Evolutionary conservation across 202 grass and related monocot genomes (phyloP), one percentile per base, ranked within the genome.

Genomic region (Setaria italica): DNA sequence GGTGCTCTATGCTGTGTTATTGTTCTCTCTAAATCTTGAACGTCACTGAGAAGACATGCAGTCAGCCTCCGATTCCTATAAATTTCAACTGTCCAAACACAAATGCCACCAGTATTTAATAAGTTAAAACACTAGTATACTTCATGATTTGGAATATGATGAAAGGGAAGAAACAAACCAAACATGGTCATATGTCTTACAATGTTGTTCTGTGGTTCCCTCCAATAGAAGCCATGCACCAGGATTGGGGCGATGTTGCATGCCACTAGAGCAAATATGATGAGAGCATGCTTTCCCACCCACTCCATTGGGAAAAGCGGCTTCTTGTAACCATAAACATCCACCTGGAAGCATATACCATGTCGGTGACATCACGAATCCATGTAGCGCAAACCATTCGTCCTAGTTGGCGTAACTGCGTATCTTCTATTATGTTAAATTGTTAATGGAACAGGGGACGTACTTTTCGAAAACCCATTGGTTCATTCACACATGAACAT

Each of bases 181-280:
- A 30, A 13, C 42, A 70, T 43, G n/a, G 57, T 30, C 35, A 10
- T 33, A 69, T 59, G 46, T 62, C 85, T 87, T 85, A 97, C 94
- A 54, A 92, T 34, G 76, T 89, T 94, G 81, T 92, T 97, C 1
- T 73, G 54, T 32, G 91, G 83, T 1, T 87, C 74, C 54, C 59
- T 86, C 94, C 87, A 97, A 58, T 92, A 97, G 76, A 97, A 86
- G 2, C 94, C 91, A 62, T 93, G 91, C 15, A 94, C 66, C 21
- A 93, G 48, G 67, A 88, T 65, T 42, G 94, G 91, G 33, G 82
- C 64, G 30, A 97, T 73, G 76, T 94, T 90, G 77, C 94, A 97
- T 33, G 82, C 94, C 34, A 87, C 81, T 42, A 97, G 83, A 64
- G 87, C 87, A 79, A 92, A 97, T 56, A 97, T 82, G 47, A 92